Percentiles rank a stretch among this genome's conserved stretches.
Evolutionary conservation across 164 flowering plant species (phyloP).

Genomic region (Warburgia ugandensis): DNA sequence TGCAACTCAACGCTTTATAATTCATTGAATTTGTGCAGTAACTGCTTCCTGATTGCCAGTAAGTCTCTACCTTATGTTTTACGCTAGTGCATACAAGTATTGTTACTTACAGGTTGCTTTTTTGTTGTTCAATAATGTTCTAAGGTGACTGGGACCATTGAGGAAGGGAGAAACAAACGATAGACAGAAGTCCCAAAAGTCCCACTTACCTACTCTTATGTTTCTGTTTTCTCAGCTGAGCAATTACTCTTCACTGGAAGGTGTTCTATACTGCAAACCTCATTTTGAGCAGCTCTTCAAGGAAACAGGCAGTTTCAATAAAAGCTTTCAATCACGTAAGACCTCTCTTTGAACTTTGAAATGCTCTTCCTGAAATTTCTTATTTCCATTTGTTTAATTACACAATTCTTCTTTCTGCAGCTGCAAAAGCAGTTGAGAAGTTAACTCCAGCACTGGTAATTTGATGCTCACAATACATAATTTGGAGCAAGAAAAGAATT

Average conservation of each 20-base stretch:
- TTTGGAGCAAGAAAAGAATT: not conserved
- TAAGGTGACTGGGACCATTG: no score
- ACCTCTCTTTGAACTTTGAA: conserved; percentile 4
- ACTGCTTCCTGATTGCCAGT: not conserved
- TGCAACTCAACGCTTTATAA: no score
- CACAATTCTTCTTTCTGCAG: conserved; percentile 35
- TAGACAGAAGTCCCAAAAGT: not conserved
- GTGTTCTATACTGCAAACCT: conserved; percentile 92
- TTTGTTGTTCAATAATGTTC: not conserved
- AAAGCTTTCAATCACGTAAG: conserved; percentile 88
- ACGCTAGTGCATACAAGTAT: not conserved
- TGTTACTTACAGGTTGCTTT: not conserved
- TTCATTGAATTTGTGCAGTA: no score
- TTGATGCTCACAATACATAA: conserved; percentile 4
- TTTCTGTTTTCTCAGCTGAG: conserved; percentile 50
- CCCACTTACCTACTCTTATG: not conserved
- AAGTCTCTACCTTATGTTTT: not conserved
- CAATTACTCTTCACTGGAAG: conserved; percentile 90
- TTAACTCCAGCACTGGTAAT: conserved; percentile 75
- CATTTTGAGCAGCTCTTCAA: conserved; percentile 96
- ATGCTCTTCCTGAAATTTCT: not conserved
- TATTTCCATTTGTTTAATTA: conserved; percentile 7
- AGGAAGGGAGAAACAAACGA: not conserved
- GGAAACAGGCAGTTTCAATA: conserved; percentile 86
- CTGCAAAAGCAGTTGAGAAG: conserved; percentile 83